phyloP scores from a whole-genome alignment of 2,329 filamentous ascomycete species.

The Phyllosticta citrichinensis region DNA sequence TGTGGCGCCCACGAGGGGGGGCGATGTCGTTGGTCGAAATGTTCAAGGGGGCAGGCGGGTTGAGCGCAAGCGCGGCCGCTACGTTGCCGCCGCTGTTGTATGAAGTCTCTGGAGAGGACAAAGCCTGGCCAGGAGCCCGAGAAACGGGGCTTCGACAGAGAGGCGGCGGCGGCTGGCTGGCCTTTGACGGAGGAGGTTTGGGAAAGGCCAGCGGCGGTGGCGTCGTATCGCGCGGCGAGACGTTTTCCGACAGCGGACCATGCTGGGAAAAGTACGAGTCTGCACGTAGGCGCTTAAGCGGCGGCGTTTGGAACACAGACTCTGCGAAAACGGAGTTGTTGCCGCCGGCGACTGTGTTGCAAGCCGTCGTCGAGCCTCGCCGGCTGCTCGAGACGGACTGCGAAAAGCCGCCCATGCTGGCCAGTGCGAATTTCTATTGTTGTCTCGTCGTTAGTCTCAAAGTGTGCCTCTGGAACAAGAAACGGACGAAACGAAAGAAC shows the following conservation, averaged over 20 bases:
- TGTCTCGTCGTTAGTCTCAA: not conserved
- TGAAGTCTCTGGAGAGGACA: not conserved
- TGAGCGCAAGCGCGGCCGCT: not conserved
- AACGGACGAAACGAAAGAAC: not conserved
- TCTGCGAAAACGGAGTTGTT: not conserved
- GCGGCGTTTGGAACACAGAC: not conserved
- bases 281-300: not conserved
- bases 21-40: not conserved
- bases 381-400: not conserved
- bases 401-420: not conserved
- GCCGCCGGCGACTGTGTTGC: not conserved
- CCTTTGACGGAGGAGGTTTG: not conserved
- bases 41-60: not conserved
- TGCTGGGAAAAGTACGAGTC: constrained; percentile 1
- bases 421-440: not conserved
- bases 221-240: constrained; percentile 1
- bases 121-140: not conserved
- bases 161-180: not conserved
- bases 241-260: not conserved
- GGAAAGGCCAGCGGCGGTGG: not conserved
- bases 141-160: not conserved
- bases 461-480: not conserved
- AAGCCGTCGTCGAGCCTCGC: not conserved
- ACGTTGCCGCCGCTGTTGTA: not conserved
- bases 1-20: not conserved